Base-by-base conservation (phyloP, 805 yeast genomes). In the Metschnikowia gelsemii region DNA sequence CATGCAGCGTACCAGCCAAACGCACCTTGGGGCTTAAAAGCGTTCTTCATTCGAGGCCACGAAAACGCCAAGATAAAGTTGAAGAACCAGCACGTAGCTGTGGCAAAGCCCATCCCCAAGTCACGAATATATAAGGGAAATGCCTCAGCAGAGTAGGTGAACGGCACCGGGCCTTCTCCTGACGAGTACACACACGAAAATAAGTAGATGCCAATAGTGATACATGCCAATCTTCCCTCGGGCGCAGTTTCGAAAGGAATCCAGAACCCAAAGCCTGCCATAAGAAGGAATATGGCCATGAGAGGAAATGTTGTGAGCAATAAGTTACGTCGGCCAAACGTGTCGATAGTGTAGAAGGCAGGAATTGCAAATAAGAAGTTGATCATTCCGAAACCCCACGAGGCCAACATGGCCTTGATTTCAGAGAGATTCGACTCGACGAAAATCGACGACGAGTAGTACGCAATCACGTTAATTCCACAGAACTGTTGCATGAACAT, bases 401-500 rank as follows among this genome's bases (percentile, higher is more conserved):
- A 85, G 0, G 95, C 95, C 52, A 84, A 65, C 57, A 87, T 63
- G 0, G 95, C 81, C 44, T 76, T 71, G 47, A 76, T 70, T 46
- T 75, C 78, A 29, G 76, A 62, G 62, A 83, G 81, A 31, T 84
- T 84, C 17, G 89, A 79, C 43, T 80, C 74, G 17, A 73, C 62
- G 64, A 87, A 87, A 43, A 87, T 87, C 8, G 84, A 72, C 0
- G 93, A 82, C 1, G 91, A 84, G 63, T 85, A 87, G 64, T 86
- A 84, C 14, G 95, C 91, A 63, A 87, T 86, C 39, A 87, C 91
- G 57, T 87, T 87, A 61, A 87, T 79, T 53, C 96, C 96, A 65
- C 95, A 87, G 67, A 87, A 84, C 61, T 87, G 95, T 68, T 87
- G 96, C 87, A 84, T 83, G 58, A 87, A 84, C 80, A 88, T 87